Evolutionary conservation across 345 rosid species (phyloP).

Genomic region (Eucalyptus globulus): DNA sequence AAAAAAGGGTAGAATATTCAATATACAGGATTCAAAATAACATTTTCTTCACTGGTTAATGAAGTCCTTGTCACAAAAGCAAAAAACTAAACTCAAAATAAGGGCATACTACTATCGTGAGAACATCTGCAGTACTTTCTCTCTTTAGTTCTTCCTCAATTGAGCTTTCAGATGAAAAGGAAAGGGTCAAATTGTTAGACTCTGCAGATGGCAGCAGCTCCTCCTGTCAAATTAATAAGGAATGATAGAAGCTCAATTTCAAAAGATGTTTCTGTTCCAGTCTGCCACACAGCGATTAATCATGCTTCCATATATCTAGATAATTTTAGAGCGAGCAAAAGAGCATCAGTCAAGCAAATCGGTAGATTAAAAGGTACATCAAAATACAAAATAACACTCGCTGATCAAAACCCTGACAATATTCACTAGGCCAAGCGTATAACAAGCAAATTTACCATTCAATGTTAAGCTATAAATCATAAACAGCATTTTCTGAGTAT

Average conservation of each 20-base stretch:
- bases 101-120: constrained; percentile 65
- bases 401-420: not conserved
- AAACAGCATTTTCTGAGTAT: not conserved
- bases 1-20: not conserved
- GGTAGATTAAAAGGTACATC: not conserved
- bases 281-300: not conserved
- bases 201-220: constrained; percentile 60
- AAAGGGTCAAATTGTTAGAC: constrained; percentile 68
- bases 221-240: constrained; percentile 27
- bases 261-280: not conserved
- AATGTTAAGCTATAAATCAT: not conserved
- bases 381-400: not conserved
- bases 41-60: not conserved
- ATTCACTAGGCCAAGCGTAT: not conserved
- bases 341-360: not conserved
- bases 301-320: not conserved
- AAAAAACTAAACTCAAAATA: not conserved
- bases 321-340: not conserved
- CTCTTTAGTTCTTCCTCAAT: constrained; percentile 95
- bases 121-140: constrained; percentile 85
- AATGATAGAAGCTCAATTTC: not conserved
- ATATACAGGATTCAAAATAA: not conserved
- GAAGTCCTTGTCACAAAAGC: not conserved
- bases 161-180: constrained; percentile 96
- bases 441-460: not conserved